Percentiles rank a stretch among this genome's conserved stretches.
phyloP scores from a whole-genome alignment of 805 yeast genomes.

The Spathaspora hagerdaliae region DNA sequence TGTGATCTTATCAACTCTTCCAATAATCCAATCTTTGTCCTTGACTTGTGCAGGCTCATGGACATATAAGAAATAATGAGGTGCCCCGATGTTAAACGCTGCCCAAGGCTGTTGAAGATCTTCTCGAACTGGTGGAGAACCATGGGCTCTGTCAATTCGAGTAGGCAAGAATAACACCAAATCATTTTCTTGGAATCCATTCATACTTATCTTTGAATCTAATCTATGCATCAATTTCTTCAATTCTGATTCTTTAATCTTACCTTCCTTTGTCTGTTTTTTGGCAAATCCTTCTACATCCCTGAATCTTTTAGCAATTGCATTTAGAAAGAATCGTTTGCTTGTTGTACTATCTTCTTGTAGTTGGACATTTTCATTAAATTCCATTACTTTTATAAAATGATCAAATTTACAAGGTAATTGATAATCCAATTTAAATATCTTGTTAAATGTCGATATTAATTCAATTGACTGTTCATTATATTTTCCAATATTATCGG shows the following conservation, averaged over 20 bases:
- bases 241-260: conserved; percentile 45
- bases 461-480: conserved; percentile 12
- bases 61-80: conserved; percentile 65
- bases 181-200: conserved; percentile 67
- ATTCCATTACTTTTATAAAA: conserved; percentile 19
- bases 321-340: conserved; percentile 32
- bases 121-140: not conserved
- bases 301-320: conserved; percentile 67
- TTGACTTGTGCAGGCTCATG: conserved; percentile 20
- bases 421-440: conserved; percentile 11
- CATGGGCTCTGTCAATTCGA: conserved; percentile 34
- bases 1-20: conserved; percentile 56
- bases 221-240: conserved; percentile 29
- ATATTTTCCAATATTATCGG: conserved; percentile 4
- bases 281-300: conserved; percentile 91
- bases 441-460: conserved; percentile 12
- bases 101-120: conserved; percentile 70
- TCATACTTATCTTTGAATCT: conserved; percentile 59
- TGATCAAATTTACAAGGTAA: conserved; percentile 11
- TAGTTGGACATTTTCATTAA: conserved; percentile 23
- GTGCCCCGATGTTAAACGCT: conserved; percentile 85
- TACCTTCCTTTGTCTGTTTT: conserved; percentile 71
- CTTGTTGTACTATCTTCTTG: conserved; percentile 16
- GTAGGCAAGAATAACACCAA: conserved; percentile 85
- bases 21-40: conserved; percentile 80